phyloP scores from a whole-genome alignment of 257 asterid genomes.

The Solanum tacnaense region DNA sequence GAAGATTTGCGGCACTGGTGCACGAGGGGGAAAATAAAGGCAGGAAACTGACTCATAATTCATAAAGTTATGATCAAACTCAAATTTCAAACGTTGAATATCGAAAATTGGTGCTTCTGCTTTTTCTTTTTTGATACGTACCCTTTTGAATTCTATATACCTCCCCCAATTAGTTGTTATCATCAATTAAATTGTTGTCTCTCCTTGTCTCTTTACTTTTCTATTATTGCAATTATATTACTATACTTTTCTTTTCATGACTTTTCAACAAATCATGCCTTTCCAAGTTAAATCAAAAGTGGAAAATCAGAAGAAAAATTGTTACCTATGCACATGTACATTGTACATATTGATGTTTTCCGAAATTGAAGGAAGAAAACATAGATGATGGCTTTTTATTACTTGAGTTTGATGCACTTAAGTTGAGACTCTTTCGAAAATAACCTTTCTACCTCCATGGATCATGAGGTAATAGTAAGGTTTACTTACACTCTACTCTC shows the following conservation, averaged over 20 bases:
- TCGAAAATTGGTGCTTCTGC: conserved; percentile 1
- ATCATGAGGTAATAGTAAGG: no score
- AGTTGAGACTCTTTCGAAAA: no score
- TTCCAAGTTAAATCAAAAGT: neutral
- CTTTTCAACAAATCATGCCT: neutral
- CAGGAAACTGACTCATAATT: neutral
- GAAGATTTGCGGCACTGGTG: neutral
- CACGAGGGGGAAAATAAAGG: neutral
- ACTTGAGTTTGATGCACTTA: no score
- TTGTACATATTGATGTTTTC: no score
- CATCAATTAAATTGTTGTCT: neutral
- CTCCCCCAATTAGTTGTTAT: neutral
- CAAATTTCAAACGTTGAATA: conserved; percentile 17
- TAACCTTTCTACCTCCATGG: no score
- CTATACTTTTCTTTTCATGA: neutral
- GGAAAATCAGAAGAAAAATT: neutral
- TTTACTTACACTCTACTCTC: no score
- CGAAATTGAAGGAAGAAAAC: no score
- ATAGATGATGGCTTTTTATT: no score
- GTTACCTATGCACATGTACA: neutral
- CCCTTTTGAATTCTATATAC: neutral
- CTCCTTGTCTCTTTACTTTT: neutral
- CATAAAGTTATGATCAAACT: neutral
- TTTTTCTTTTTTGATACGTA: neutral
- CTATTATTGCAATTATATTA: neutral